Evolutionary conservation across 2,329 filamentous ascomycete species (phyloP), one percentile per base, ranked within the genome.

Genomic region (Zarea fungicola): DNA sequence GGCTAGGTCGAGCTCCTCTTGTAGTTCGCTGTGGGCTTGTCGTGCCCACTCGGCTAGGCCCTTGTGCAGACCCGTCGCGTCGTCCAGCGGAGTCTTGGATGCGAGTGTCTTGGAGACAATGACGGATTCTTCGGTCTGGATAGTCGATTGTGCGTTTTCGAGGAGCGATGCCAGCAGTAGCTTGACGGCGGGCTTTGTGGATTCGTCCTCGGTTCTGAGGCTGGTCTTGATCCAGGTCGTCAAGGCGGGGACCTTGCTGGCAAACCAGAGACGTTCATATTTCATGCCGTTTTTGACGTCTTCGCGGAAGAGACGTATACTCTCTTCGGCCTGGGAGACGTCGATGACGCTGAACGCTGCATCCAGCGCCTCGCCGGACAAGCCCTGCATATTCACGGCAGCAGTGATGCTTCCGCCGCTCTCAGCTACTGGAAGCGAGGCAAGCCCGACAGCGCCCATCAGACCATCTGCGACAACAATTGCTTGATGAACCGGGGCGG

Each of bases 401-500:
- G 69, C 76, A 58, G 65, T 73, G 58, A 78, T 77, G 52, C 66
- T 69, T 48, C 66, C 66, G 52, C 60, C 54, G 56, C 62, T 63
- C 51, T 67, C 62, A 1, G 68, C 41, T 29, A 71, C 52, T 16
- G 72, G 66, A 40, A 78, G 60, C 8, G 70, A 60, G 6, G 76
- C 64, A 6, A 80, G 56, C 2, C 76, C 71, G 5, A 84, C 73
- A 1, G 85, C 80, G 7, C 86, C 89, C 46, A 79, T 70, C 3
- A 95, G 68, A 0, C 89, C 90, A 42, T 87, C 77, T 0, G 82
- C 83, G 8, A 95, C 77, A 9, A 96, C 59, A 14, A 96, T 67
- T 1, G 85, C 81, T 61, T 84, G 87, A 62, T 97, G 92, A 1
- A 96, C 89, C 0, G 92, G 91, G 37, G 89, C 89, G 6, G 83